Conservation (phyloP, 2,329 filamentous ascomycete genomes). For the Pyricularia sp. region DNA sequence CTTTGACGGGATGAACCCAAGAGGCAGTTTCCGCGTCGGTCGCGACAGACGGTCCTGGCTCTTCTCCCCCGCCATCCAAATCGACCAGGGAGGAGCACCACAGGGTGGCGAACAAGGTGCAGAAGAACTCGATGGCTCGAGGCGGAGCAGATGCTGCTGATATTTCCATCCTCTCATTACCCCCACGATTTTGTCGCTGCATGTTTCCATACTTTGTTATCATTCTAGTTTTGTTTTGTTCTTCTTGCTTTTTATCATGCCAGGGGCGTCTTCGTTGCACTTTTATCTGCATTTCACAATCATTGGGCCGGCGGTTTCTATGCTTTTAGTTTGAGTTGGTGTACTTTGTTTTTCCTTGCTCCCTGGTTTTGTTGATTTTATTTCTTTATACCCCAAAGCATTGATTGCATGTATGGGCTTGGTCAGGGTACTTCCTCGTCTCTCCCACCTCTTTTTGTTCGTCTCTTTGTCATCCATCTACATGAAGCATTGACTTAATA, state of each 20-base stretch:
- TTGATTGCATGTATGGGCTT: background rate
- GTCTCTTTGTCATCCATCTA: background rate
- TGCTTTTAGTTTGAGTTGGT: background rate
- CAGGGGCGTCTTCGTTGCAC: background rate
- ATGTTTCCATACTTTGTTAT: background rate
- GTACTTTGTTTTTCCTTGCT: background rate
- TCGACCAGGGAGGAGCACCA: constrained; percentile 28
- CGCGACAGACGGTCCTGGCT: constrained; percentile 50
- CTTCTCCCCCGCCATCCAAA: constrained; percentile 41
- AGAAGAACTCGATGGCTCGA: background rate
- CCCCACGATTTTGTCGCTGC: background rate
- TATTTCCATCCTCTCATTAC: background rate
- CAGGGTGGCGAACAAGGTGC: constrained; percentile 4
- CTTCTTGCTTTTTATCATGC: background rate
- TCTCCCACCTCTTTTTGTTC: background rate
- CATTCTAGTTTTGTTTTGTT: background rate
- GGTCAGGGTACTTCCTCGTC: background rate
- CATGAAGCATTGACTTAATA: background rate
- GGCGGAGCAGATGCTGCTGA: constrained; percentile 10
- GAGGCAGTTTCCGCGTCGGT: constrained; percentile 47
- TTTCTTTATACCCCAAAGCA: background rate
- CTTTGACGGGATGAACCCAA: constrained; percentile 38
- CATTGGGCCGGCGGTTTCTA: background rate
- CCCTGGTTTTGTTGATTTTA: background rate
- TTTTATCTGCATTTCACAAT: background rate